Base-by-base conservation (phyloP, 2,329 filamentous ascomycete genomes). In the Pezicula carpinea region DNA sequence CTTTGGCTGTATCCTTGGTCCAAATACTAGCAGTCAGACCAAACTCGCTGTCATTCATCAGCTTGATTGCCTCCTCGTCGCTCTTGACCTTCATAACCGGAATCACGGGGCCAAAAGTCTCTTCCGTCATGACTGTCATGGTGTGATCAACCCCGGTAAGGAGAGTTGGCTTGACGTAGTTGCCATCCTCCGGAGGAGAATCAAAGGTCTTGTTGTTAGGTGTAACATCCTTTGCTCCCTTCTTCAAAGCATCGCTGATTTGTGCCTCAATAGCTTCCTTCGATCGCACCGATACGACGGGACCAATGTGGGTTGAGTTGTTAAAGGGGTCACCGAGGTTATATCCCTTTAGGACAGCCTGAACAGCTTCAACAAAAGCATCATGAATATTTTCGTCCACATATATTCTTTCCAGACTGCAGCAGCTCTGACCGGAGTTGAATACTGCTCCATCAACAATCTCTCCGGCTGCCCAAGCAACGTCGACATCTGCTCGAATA, bases 351-450 rank as follows among this genome's bases (percentile, higher is more conserved):
- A 97, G 77, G 6, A 96, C 89, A 47, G 85, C 83, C 66, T 93
- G 87, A 11, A 89, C 76, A 5, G 86, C 88, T 43, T 80, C 74
- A 43, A 96, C 76, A 60, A 97, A 96, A 11, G 79, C 71, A 60
- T 95, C 89, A 65, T 96, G 83, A 42, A 97, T 80, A 57, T 80
- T 83, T 62, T 87, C 85, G 60, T 93, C 83, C 5, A 97, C 91
- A 61, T 97, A 97, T 17, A 97, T 82, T 29, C 92, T 79, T 71
- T 97, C 92, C 45, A 97, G 76, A 19, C 89, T 87, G 69, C 92
- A 97, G 74, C 92, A 97, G 65, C 89, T 95, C 73, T 97, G 92
- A n/a, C 92, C 92, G 43, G 91, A 96, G 72, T 97, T 97, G 76
- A 97, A 97, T 48, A 97, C 75, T n/a, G 90, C 85, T 17, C 92